Evolutionary conservation across 345 rosid species (phyloP).

Genomic region (Arabidopsis arenosa): DNA sequence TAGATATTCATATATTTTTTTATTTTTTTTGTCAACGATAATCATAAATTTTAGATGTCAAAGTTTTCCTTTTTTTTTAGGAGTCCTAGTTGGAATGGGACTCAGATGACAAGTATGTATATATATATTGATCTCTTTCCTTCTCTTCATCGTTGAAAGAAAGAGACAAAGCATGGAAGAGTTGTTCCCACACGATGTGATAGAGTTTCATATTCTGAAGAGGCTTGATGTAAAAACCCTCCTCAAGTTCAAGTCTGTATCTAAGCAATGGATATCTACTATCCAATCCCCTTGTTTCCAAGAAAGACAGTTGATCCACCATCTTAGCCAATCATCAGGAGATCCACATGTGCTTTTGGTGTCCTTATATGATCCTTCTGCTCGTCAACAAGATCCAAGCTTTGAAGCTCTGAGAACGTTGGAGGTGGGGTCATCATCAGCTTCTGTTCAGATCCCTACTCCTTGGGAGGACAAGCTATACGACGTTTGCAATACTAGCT

Average conservation of each 20-base stretch:
- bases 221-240: neutral
- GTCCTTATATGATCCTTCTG: neutral
- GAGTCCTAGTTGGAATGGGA: neutral
- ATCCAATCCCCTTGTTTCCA: neutral
- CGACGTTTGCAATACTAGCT: neutral
- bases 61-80: no score
- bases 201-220: neutral
- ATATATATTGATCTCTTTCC: neutral
- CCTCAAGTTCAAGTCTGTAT: neutral
- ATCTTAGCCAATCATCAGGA: neutral
- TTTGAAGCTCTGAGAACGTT: neutral
- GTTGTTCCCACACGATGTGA: neutral
- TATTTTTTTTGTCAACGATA: no score
- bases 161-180: conserved; percentile 2
- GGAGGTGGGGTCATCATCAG: neutral
- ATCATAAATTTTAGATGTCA: no score
- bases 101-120: neutral
- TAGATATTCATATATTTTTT: no score
- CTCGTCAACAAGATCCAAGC: no score
- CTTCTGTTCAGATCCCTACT: neutral
- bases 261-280: neutral
- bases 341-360: neutral
- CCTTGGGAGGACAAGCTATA: neutral
- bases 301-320: neutral
- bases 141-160: neutral